Percentiles rank a stretch among this genome's conserved stretches.
These are phyloP conservation scores for Verticillium nonalfalfae DNA, from an alignment of 2,329 filamentous ascomycete species.

Conservation along the genomic window DNA sequence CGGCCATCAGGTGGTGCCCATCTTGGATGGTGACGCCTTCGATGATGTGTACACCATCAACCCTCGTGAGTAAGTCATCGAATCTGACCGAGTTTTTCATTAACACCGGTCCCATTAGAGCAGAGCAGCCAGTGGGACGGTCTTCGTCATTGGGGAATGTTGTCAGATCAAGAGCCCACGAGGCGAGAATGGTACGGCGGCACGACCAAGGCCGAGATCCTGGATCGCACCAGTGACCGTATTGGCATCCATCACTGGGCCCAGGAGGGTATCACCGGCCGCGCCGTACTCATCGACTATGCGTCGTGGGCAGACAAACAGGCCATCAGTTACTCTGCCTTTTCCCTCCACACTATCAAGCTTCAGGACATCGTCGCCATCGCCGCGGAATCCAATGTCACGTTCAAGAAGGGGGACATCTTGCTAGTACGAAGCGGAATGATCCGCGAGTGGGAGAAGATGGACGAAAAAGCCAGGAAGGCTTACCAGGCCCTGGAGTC, in stretches of 20 bases:
- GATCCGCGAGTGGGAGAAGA: conserved; percentile 20
- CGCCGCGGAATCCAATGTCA: conserved; percentile 32
- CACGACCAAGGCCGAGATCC: conserved; percentile 32
- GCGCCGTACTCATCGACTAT: conserved; percentile 48
- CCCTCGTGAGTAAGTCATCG: conserved; percentile 19
- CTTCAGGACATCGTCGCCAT: conserved; percentile 7
- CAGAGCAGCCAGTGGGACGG: conserved; percentile 36
- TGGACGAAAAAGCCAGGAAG: conserved; percentile 13
- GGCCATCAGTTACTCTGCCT: conserved; percentile 43
- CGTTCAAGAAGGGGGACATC: conserved; percentile 43
- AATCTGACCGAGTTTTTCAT: background rate
- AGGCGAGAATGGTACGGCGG: conserved; percentile 21
- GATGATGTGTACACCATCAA: conserved; percentile 46
- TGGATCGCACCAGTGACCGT: conserved; percentile 31
- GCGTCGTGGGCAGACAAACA: conserved; percentile 41
- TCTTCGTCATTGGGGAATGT: conserved; percentile 21
- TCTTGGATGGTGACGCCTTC: conserved; percentile 40
- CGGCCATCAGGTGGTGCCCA: conserved; percentile 40
- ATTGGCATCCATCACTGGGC: conserved; percentile 45
- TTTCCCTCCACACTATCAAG: conserved; percentile 44
- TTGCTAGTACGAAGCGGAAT: conserved; percentile 37
- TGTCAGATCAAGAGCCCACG: conserved; percentile 14
- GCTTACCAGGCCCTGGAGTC: conserved; percentile 17
- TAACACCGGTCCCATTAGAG: background rate
- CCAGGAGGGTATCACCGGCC: conserved; percentile 36